Evolutionary conservation across 2,329 filamentous ascomycete species (phyloP), one percentile per base, ranked within the genome.

Genomic region (Byssothecium circinans): DNA sequence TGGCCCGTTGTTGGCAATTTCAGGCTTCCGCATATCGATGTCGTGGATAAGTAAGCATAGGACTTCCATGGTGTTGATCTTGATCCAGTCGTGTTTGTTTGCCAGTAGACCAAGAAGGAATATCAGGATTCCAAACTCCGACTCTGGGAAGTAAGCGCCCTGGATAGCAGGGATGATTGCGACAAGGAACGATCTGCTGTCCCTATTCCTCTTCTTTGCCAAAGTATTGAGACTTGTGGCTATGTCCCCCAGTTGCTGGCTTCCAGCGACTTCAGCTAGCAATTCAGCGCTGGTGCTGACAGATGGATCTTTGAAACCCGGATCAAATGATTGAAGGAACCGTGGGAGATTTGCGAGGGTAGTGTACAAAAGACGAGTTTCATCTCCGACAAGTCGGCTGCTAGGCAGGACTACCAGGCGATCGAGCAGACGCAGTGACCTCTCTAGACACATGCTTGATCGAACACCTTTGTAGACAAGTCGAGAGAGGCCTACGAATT

Each of bases 51-150:
- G 77, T 17, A 88, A 81, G 62, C 88, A 88, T 0, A 99, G 81
- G 11, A 97, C 85, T 50, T 89, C 86, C 88, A 99, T 95, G 0
- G 89, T 91, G 74, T 94, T 92, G 35, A 91, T 78, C 68, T 95
- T 95, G 70, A 97, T 88, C 89, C 91, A 96, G 2, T 88, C 81
- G 1, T 87, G 81, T 27, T 86, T 87, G 65, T 99, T 99, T 12
- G 91, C 96, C 43, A 99, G 78, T 39, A 96, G 80, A 2, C 94
- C 91, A 72, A 97, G 89, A 35, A 97, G 75, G 74, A 96, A 96
- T 1, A 91, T 89, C 10, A 99, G 74, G 76, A 89, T 89, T 50
- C 85, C 82, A 58, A 95, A 90, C 59, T 97, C 92, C 47, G 89
- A 81, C 22, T 83, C 80, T 1, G 91, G 91, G 51, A 96, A 87